Percentiles rank a stretch among this genome's conserved stretches.
These are phyloP conservation scores for Cicer yamashitae DNA, from an alignment of 306 rosid genomes.

Conservation along the genomic window DNA sequence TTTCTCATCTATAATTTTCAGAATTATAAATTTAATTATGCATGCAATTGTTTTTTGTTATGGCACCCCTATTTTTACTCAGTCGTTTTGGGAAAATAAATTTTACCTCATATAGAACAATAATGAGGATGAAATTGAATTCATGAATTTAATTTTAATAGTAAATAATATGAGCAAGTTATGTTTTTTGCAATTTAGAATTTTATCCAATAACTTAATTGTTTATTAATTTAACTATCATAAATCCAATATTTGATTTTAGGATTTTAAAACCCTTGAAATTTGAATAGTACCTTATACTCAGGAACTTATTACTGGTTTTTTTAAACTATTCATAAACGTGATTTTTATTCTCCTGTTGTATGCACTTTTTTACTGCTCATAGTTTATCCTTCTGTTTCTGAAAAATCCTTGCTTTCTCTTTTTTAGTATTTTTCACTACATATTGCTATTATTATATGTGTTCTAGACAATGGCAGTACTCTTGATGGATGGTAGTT, in stretches of 20 bases:
- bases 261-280: slow-evolving; percentile 13
- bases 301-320: neutral
- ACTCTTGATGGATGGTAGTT: neutral
- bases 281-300: neutral
- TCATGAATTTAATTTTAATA: neutral
- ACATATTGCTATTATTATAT: neutral
- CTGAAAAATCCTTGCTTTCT: neutral
- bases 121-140: slow-evolving; percentile 6
- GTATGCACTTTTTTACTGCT: neutral
- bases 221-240: neutral
- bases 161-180: neutral
- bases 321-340: neutral
- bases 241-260: neutral
- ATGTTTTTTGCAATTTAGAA: slow-evolving; percentile 13
- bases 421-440: neutral
- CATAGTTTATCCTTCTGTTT: neutral
- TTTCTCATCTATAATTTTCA: slow-evolving; percentile 19
- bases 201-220: slow-evolving; percentile 9
- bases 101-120: neutral
- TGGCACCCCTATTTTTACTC: neutral
- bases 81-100: slow-evolving; percentile 3
- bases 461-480: neutral
- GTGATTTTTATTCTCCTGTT: neutral
- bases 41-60: neutral
- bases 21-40: slow-evolving; percentile 16